phyloP scores from a whole-genome alignment of 192 early-diverging fungal species.

The Geosiphon pyriformis region DNA sequence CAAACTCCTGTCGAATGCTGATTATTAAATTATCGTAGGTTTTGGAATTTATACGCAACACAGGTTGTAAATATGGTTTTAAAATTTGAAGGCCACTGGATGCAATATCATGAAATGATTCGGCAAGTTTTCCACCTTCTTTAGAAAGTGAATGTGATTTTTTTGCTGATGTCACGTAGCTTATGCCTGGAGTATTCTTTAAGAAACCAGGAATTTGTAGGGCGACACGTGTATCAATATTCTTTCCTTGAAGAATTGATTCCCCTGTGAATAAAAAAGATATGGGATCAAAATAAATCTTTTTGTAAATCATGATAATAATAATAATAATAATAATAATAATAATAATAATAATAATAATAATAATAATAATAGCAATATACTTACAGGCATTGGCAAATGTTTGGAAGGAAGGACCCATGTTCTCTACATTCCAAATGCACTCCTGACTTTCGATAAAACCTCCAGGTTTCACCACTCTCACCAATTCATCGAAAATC shows the following conservation, averaged over 20 bases:
- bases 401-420: not conserved
- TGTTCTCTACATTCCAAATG: not conserved
- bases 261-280: not conserved
- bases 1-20: not conserved
- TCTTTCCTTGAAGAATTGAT: not conserved
- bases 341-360: not conserved
- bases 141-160: not conserved
- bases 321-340: not conserved
- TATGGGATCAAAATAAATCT: not conserved
- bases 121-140: not conserved
- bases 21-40: not conserved
- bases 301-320: not conserved
- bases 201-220: not conserved
- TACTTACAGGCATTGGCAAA: not conserved
- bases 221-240: not conserved
- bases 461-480: slow-evolving; percentile 1
- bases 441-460: not conserved
- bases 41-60: not conserved
- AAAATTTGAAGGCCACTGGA: not conserved
- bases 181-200: not conserved
- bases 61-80: not conserved
- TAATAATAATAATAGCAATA: not conserved
- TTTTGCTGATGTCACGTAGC: not conserved
- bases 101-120: not conserved
- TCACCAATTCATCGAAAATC: not conserved